These are phyloP conservation scores for Kodamaea alishanica DNA, from an alignment of 1,139 yeast species.

Conservation along the genomic window DNA sequence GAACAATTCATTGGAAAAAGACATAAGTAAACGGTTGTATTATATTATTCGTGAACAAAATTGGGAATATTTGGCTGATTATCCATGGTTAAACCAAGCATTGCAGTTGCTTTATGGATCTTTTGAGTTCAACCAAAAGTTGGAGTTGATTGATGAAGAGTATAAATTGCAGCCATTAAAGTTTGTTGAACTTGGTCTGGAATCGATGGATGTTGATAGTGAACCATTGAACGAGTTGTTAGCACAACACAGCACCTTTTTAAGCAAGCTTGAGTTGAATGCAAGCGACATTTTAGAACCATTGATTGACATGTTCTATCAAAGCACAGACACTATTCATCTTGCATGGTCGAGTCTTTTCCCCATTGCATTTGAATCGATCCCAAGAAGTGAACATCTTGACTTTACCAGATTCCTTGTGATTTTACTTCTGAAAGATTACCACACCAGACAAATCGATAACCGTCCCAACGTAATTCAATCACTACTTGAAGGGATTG, in stretches of 20 bases:
- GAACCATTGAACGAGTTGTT: conserved; percentile 36
- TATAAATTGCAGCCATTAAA: conserved; percentile 55
- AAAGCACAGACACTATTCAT: conserved; percentile 75
- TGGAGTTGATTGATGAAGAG: conserved; percentile 47
- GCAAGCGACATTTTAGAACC: conserved; percentile 67
- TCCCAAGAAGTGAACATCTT: conserved; percentile 75
- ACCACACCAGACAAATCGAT: conserved; percentile 85
- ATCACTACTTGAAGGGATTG: conserved; percentile 76
- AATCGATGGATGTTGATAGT: conserved; percentile 24
- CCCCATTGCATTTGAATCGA: conserved; percentile 71
- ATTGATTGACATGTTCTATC: conserved; percentile 75
- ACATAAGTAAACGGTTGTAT: conserved; percentile 72
- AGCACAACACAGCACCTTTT: conserved; percentile 48
- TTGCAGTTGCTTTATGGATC: conserved; percentile 81
- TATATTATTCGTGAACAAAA: conserved; percentile 89
- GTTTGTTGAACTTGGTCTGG: conserved; percentile 10
- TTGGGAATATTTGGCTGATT: conserved; percentile 93
- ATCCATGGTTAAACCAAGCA: conserved; percentile 94
- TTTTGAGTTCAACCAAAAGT: conserved; percentile 49
- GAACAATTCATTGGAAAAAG: conserved; percentile 75
- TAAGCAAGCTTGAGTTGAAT: conserved; percentile 41
- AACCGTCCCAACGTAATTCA: conserved; percentile 85
- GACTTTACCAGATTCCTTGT: conserved; percentile 81
- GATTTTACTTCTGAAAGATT: conserved; percentile 79
- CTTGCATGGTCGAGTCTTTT: conserved; percentile 82